Evolutionary conservation across 306 rosid genomes (phyloP).

Genomic region (Sicyos edulis): DNA sequence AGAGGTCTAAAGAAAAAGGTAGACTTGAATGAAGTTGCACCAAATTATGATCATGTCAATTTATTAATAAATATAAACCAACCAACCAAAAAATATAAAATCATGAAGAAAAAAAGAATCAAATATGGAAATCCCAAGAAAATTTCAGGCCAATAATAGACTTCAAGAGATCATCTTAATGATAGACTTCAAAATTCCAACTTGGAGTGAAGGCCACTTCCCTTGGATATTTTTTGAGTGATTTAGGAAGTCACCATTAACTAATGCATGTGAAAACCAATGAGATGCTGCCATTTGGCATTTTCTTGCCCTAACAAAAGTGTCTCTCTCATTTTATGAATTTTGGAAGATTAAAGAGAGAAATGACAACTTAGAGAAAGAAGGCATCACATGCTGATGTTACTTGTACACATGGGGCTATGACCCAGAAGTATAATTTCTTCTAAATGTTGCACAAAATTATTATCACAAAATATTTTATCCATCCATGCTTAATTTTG

Average conservation of each 20-base stretch:
- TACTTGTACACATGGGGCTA: slow-evolving; percentile 12
- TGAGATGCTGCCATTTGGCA: neutral
- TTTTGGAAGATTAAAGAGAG: slow-evolving; percentile 6
- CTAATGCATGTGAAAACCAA: neutral
- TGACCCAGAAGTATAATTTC: neutral
- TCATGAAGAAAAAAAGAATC: too few species aligned
- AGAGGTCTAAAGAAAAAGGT: too few species aligned
- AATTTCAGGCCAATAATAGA: neutral
- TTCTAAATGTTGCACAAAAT: neutral
- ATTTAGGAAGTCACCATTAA: neutral
- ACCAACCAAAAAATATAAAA: neutral
- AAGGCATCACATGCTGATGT: slow-evolving; percentile 16
- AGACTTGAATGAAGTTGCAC: too few species aligned
- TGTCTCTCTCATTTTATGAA: neutral
- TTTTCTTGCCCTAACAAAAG: neutral
- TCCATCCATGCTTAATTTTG: neutral
- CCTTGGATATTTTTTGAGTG: neutral
- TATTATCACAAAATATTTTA: neutral
- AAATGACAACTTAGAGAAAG: slow-evolving; percentile 1
- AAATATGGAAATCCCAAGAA: too few species aligned
- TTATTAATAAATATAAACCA: neutral
- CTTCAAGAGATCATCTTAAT: neutral
- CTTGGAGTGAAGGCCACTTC: neutral
- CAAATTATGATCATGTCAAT: neutral
- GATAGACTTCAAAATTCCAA: neutral